Percentiles rank a stretch among this genome's conserved stretches.
These are phyloP conservation scores for Talaromyces ruber DNA, from an alignment of 495 filamentous ascomycete genomes.

Conservation along the genomic window DNA sequence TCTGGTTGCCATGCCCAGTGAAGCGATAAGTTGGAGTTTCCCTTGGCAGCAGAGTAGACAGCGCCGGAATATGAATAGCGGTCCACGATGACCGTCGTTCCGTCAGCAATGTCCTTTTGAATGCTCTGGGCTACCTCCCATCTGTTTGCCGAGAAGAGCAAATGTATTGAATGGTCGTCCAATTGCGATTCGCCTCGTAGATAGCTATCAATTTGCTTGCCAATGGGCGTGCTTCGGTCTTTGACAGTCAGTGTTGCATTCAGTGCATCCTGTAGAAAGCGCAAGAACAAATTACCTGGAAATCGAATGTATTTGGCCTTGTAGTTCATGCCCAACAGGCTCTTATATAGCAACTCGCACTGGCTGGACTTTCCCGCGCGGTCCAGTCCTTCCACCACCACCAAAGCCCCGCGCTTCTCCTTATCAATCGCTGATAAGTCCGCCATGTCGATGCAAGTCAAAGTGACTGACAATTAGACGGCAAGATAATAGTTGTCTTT, in stretches of 20 bases:
- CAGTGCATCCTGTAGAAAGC: not conserved
- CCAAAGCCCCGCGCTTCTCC: conserved; percentile 56
- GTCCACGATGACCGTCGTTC: conserved; percentile 75
- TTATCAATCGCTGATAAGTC: not conserved
- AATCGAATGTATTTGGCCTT: conserved; percentile 73
- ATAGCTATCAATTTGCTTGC: conserved; percentile 82
- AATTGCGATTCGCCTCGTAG: conserved; percentile 64
- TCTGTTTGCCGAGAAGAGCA: conserved; percentile 91
- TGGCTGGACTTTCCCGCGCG: conserved; percentile 95
- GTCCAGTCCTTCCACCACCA: conserved; percentile 91
- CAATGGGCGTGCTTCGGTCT: conserved; percentile 87
- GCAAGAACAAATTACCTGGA: conserved; percentile 54
- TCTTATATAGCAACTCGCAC: conserved; percentile 61
- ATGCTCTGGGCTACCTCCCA: conserved; percentile 80
- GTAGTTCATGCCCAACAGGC: conserved; percentile 51
- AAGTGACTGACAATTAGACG: not conserved
- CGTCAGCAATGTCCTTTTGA: conserved; percentile 47
- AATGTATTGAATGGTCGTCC: conserved; percentile 88
- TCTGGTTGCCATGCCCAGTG: conserved; percentile 79
- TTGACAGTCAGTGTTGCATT: not conserved
- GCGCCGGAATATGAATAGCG: conserved; percentile 91
- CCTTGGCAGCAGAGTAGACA: conserved; percentile 92
- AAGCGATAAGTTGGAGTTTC: conserved; percentile 57
- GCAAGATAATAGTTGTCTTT: not conserved
- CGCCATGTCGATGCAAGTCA: not conserved